Evolutionary conservation across 441 rosid species (phyloP).

Genomic region (Corymbia citriodora): DNA sequence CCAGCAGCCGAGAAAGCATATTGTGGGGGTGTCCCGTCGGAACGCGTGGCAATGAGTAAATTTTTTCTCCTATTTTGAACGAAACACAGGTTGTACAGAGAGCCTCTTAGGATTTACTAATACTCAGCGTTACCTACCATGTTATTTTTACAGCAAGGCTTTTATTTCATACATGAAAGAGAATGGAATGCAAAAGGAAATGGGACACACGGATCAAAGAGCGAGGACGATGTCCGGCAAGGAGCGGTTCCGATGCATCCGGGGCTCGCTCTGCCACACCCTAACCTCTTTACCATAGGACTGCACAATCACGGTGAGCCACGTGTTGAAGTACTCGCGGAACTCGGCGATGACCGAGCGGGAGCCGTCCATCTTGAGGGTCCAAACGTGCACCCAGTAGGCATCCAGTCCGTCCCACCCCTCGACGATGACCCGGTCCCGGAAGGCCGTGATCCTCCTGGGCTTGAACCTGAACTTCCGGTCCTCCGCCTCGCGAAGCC

Average conservation of each 20-base stretch:
- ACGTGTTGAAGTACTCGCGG: not conserved
- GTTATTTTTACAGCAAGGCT: not conserved
- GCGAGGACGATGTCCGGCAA: not conserved
- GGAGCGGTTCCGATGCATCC: not conserved
- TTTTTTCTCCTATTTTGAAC: not conserved
- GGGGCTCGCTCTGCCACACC: not conserved
- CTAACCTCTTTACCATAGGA: not conserved
- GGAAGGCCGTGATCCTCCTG: not conserved
- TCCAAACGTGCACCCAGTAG: not conserved
- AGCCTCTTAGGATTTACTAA: not conserved
- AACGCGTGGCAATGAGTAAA: not conserved
- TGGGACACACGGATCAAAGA: not conserved
- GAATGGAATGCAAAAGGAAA: too few species aligned
- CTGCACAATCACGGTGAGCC: not conserved
- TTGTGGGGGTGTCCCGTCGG: rapidly evolving
- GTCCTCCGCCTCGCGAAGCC: not conserved
- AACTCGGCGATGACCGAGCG: not conserved
- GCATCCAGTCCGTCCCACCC: not conserved
- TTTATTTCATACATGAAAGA: not conserved
- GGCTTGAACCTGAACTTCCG: not conserved
- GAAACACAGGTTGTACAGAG: not conserved
- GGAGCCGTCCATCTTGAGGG: not conserved
- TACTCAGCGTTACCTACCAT: not conserved
- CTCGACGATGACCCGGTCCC: not conserved
- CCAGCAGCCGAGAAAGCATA: not conserved